Base-by-base conservation (phyloP, 495 filamentous ascomycete species). In the Podospora fimiseda region DNA sequence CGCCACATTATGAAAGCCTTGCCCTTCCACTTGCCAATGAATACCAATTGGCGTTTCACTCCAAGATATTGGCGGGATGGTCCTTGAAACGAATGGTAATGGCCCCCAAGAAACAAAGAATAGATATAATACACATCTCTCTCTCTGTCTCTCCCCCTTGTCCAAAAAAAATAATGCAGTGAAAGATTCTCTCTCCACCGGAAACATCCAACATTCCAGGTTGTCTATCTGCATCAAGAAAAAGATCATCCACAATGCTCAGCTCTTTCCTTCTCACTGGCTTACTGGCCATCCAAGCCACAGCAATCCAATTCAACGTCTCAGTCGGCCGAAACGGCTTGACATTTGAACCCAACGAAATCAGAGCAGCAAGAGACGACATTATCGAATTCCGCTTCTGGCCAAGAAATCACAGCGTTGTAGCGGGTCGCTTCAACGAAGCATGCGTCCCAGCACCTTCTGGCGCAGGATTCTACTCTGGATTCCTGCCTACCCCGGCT, bases 301-400 rank as follows among this genome's bases (percentile, higher is more conserved):
- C 27, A 14, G 60, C 60, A 20, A 52, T 38, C 22, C 63, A 38
- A 36, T 58, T 64, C 39, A 51, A 52, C 13, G 50, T 69, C 22
- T 48, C 51, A 0, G 63, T 68, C 13, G 65, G 65, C 55, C 60
- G 52, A 18, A 48, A 39, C 13, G 58, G 60, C 22, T 63, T 70
- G n/a, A 65, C 54, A 33, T 69, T 71, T 33, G 44, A 43, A 1
- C 68, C 68, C 24, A 57, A 50, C 49, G 43, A 22, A 38, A 56
- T 80, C 48, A 60, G 58, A 13, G 75, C 75, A n/a, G 21, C 53
- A 3, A 20, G 58, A 1, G 79, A 78, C 56, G 79, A 77, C 52
- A 68, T 69, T n/a, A 56, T 82, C 43, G 71, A 78, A 55, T 80
- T 81, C 62, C 68, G 71, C 56, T 80, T 81, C 64, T 73, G 67